A percentile compares a stretch with the other conserved stretches of the same genome.
Conservation (phyloP, 2,329 filamentous ascomycete species). For the Penicillium sp. region DNA sequence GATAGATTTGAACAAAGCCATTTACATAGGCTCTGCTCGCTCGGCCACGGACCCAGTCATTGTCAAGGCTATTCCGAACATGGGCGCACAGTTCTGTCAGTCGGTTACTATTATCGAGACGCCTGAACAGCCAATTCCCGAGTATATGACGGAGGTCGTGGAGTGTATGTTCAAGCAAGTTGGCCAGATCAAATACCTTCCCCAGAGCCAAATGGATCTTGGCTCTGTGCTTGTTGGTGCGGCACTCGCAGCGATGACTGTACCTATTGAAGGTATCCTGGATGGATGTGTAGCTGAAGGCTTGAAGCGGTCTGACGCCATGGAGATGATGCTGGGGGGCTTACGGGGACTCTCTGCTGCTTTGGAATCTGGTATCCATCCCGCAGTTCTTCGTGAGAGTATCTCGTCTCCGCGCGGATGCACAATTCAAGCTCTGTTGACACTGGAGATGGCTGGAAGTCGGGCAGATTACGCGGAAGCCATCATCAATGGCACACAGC, state of each 20-base stretch:
- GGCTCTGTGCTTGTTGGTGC: slow-evolving; percentile 65
- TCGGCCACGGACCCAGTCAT: slow-evolving; percentile 38
- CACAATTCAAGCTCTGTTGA: slow-evolving; percentile 65
- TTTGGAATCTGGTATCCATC: slow-evolving; percentile 65
- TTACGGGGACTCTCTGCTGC: slow-evolving; percentile 64
- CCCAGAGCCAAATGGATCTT: slow-evolving; percentile 60
- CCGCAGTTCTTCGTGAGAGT: slow-evolving; percentile 65
- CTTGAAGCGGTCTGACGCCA: slow-evolving; percentile 63
- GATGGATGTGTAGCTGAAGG: slow-evolving; percentile 70
- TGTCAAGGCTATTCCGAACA: slow-evolving; percentile 54
- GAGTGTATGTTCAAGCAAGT: slow-evolving; percentile 61
- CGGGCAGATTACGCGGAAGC: slow-evolving; percentile 61
- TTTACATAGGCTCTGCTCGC: too few relatives aligned
- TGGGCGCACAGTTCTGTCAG: slow-evolving; percentile 52
- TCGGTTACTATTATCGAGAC: slow-evolving; percentile 59
- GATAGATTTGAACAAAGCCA: too few relatives aligned
- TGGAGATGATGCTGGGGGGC: slow-evolving; percentile 66
- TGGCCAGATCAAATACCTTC: slow-evolving; percentile 56
- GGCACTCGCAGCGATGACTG: slow-evolving; percentile 64
- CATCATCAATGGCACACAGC: slow-evolving; percentile 46
- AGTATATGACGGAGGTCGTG: slow-evolving; percentile 41
- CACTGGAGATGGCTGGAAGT: slow-evolving; percentile 64
- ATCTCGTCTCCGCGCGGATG: slow-evolving; percentile 67
- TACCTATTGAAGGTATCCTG: slow-evolving; percentile 65
- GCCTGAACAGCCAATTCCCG: slow-evolving; percentile 48